A percentile compares a stretch with the other conserved stretches of the same genome.
Evolutionary conservation across 2,329 filamentous ascomycete species (phyloP).

Genomic region (Fusarium buharicum): DNA sequence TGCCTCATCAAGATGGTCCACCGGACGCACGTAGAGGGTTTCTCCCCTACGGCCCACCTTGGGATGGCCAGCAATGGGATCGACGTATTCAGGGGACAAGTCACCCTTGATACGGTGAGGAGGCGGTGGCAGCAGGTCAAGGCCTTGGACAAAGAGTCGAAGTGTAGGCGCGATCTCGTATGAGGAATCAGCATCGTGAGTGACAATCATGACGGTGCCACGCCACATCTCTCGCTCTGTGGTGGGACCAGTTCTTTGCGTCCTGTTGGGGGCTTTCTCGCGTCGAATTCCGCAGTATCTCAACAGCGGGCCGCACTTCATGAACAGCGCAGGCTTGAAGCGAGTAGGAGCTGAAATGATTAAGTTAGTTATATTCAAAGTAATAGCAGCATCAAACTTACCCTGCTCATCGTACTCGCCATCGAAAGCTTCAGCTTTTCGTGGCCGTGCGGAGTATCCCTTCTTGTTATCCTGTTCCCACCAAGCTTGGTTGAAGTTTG

Average conservation of each 20-base stretch:
- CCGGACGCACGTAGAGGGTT: conserved; percentile 86
- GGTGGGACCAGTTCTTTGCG: conserved; percentile 41
- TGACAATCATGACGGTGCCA: conserved; percentile 95
- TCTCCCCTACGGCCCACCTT: conserved; percentile 87
- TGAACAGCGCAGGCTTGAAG: conserved; percentile 84
- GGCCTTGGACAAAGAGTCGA: conserved; percentile 86
- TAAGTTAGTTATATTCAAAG: conserved; percentile 20
- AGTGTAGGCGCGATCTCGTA: conserved; percentile 83
- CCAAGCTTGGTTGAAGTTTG: conserved; percentile 72
- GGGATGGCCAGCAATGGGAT: conserved; percentile 86
- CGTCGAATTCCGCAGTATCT: conserved; percentile 86
- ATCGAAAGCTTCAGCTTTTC: conserved; percentile 71
- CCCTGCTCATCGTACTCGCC: conserved; percentile 74
- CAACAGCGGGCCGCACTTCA: conserved; percentile 90
- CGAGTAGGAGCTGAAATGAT: conserved; percentile 65
- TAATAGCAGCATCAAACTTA: conserved; percentile 46
- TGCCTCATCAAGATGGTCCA: conserved; percentile 84
- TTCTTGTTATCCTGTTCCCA: conserved; percentile 73
- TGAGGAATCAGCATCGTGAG: conserved; percentile 82
- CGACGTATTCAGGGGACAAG: conserved; percentile 83
- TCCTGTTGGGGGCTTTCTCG: conserved; percentile 59
- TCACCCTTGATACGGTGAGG: conserved; percentile 73
- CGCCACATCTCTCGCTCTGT: conserved; percentile 84
- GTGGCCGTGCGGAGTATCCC: conserved; percentile 58
- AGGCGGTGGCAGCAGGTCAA: conserved; percentile 82